Evolutionary conservation across 768 basidiomycete genomes (phyloP), one percentile per base, ranked within the genome.

Genomic region (Lentinula raphanica): DNA sequence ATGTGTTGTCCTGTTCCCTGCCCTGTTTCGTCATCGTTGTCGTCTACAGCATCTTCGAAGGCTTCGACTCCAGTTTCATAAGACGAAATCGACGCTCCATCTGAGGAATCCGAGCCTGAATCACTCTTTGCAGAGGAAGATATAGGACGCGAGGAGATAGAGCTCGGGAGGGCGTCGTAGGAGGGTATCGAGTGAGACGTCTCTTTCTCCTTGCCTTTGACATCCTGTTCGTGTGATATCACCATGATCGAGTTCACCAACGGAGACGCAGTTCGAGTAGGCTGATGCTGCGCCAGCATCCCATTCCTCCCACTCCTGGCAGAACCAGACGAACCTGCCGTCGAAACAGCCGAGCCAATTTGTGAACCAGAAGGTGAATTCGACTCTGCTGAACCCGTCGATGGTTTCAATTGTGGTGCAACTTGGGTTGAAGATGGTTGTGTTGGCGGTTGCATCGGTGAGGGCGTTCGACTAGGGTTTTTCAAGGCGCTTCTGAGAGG

Each of bases 1-100:
- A 62, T 57, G 2, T 61, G 57, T 9, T 64, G 49, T 35, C 28
- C 32, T 32, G 0, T 25, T n/a, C 19, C 48, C 4, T 54, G 35
- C 49, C 48, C 51, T 19, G 39, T 48, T 45, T 61, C 56, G 53
- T 55, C 54, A 6, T 49, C 45, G 36, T 32, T 45, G 46, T 29
- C 36, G 42, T 38, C 39, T 29, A n/a, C 56, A 56, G 27, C 48
- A 28, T 73, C 74, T 27, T 77, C 72, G 44, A 83, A 73, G 28
- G 68, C 72, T 66, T 89, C 88, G 46, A 77, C 76, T 4, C 78
- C 86, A 0, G 88, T 88, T 64, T 82, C 86, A 60, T 87, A 89
- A 45, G 86, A 85, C 21, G 82, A 84, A 3, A 82, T 73, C 6
- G 83, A 85, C 2, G 74, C 76, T 9, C 64, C 72, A 61, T 80